Percentiles rank a stretch among this genome's conserved stretches.
Conservation (phyloP, 306 rosid genomes). For the Luffa acutangula region DNA sequence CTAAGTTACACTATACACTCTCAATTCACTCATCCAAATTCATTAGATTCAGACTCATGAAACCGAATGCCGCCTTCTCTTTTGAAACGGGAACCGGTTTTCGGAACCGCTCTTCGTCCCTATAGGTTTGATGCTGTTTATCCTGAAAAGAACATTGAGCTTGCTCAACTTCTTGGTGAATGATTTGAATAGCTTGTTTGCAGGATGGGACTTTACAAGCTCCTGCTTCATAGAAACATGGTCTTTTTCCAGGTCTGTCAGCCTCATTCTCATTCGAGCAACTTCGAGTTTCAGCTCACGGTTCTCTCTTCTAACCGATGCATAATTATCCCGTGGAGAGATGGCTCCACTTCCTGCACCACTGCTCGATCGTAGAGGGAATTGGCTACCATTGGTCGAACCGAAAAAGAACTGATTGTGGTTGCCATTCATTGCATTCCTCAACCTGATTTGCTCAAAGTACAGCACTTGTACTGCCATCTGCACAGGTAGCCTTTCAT, state of each 20-base stretch:
- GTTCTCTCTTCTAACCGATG: conserved; percentile 93
- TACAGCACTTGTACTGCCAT: conserved; percentile 93
- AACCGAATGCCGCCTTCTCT: conserved; percentile 92
- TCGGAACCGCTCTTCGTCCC: conserved; percentile 52
- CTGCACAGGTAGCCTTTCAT: conserved; percentile 87
- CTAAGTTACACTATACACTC: conserved; percentile 32
- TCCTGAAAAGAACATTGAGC: conserved; percentile 62
- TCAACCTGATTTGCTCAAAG: conserved; percentile 89
- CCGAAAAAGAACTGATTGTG: conserved; percentile 81
- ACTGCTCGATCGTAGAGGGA: conserved; percentile 91
- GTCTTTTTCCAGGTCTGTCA: conserved; percentile 89
- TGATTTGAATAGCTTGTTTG: conserved; percentile 61
- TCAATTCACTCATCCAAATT: conserved; percentile 17
- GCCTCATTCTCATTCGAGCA: conserved; percentile 97
- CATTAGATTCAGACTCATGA: conserved; percentile 31
- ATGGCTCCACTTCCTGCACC: conserved; percentile 99
- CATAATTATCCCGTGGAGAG: conserved; percentile 93
- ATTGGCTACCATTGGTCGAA: conserved; percentile 46
- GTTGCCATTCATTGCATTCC: conserved; percentile 86
- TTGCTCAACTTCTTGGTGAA: conserved; percentile 65
- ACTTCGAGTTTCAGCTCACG: conserved; percentile 94
- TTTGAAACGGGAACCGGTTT: conserved; percentile 68
- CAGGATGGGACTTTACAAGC: conserved; percentile 76
- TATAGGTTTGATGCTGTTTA: conserved; percentile 35
- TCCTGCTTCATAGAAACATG: conserved; percentile 93